Evolutionary conservation across 2,329 filamentous ascomycete genomes (phyloP).

Genomic region (Fusarium foetens): DNA sequence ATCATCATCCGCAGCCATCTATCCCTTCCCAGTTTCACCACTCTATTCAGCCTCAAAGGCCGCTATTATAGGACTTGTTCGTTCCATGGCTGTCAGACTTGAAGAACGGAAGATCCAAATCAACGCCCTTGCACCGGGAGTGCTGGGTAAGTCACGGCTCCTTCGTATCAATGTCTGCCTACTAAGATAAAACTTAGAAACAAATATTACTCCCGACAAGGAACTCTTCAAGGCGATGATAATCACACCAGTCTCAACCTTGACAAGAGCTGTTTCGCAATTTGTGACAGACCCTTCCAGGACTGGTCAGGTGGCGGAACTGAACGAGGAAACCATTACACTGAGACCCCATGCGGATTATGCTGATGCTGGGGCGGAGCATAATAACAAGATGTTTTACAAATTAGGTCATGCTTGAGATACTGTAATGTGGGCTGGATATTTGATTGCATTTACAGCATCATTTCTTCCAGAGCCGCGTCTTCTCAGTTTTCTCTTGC

Average conservation of each 20-base stretch:
- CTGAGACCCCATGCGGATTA: neutral
- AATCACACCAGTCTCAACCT: neutral
- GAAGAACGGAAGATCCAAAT: neutral
- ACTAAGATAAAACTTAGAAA: too few relatives aligned
- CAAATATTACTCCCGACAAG: neutral
- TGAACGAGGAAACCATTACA: neutral
- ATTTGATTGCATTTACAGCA: accelerated
- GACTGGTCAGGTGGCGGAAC: neutral
- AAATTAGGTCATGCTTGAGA: neutral
- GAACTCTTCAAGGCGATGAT: neutral
- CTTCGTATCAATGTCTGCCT: too few relatives aligned
- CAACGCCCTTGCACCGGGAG: constrained; percentile 7
- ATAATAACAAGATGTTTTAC: constrained; percentile 10
- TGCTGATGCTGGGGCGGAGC: constrained; percentile 1
- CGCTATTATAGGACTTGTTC: neutral
- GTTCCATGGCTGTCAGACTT: neutral
- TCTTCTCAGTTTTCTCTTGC: accelerated
- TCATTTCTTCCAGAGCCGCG: accelerated
- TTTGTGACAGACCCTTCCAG: neutral
- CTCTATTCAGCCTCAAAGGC: neutral
- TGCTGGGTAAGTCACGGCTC: neutral
- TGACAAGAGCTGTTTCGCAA: neutral
- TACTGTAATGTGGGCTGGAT: accelerated
- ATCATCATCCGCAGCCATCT: neutral
- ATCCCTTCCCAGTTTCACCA: neutral